A percentile compares a stretch with the other conserved stretches of the same genome.
Evolutionary conservation across 2,329 filamentous ascomycete genomes (phyloP).

Genomic region (Cladophialophora carrionii): DNA sequence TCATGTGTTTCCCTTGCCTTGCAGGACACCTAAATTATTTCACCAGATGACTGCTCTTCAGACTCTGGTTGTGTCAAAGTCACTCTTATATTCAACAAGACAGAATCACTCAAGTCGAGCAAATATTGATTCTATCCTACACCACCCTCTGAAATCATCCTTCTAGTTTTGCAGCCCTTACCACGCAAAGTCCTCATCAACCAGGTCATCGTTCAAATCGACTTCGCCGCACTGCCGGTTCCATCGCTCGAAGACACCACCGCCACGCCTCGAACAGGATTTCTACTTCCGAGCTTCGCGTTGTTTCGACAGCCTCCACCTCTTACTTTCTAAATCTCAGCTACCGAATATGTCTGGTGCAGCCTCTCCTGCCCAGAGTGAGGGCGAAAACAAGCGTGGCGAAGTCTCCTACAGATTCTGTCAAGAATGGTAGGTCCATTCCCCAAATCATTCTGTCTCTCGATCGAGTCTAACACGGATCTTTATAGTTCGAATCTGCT

Average conservation of each 20-base stretch:
- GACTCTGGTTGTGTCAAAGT: not conserved
- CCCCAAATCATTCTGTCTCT: not conserved
- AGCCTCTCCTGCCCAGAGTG: constrained; percentile 48
- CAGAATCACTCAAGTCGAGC: not conserved
- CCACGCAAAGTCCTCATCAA: not conserved
- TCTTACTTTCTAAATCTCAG: not conserved
- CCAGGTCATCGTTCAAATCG: not conserved
- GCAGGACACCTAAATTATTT: not conserved
- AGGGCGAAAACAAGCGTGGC: constrained; percentile 45
- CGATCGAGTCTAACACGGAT: not conserved
- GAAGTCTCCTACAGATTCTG: constrained; percentile 96
- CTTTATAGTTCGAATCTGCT: constrained; percentile 84
- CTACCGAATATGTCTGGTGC: constrained; percentile 37
- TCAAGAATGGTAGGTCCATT: constrained; percentile 74
- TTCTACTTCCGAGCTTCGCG: not conserved
- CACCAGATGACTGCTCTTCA: not conserved
- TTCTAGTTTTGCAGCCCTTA: not conserved
- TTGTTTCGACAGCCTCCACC: not conserved
- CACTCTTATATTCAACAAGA: not conserved
- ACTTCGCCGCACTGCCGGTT: not conserved
- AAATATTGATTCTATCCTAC: not conserved
- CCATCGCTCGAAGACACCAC: not conserved
- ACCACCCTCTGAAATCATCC: not conserved
- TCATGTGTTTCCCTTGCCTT: not conserved
- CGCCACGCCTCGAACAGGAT: not conserved